Base-by-base conservation (phyloP, 2,329 filamentous ascomycete species). In the Neonectria faginata region DNA sequence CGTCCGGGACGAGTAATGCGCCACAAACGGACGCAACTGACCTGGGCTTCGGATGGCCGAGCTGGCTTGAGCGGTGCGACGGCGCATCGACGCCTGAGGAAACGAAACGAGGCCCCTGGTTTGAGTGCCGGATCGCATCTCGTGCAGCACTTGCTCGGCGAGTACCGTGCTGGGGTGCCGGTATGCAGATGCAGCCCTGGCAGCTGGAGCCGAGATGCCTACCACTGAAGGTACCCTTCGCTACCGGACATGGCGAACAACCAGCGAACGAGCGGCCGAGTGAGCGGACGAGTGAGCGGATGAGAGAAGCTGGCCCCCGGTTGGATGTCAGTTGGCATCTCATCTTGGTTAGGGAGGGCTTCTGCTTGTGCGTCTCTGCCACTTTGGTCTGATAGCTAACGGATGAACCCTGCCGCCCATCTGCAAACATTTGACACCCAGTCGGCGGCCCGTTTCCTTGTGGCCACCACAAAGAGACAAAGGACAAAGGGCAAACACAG, bases 81-180 rank as follows among this genome's bases (percentile, higher is more conserved):
- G 71, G 61, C 62, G 62, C 68, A 66, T 50, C 41, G 57, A 53
- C 57, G 48, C 62, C 57, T 51, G 57, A 68, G 41, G 61, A 54
- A 67, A 50, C 54, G 58, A 62, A 55, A 62, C 55, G 60, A 65
- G 57, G 60, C 64, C 67, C 66, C 67, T 68, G 67, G 65, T 48
- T 67, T 61, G 60, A 60, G 57, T 70, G 64, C 70, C 65, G 65
- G 62, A 73, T 73, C 68, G 64, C 62, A 69, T 73, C 68, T 71
- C 66, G 70, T 71, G 64, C 67, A 67, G 68, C 56, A 60, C 56
- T 56, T 55, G 54, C 57, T 72, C 62, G 68, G 68, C 64, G 68
- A 67, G 68, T 69, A 69, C 70, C 70, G 71, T 65, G 51, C 62
- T 59, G 50, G 69, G 59, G 64, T 65, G 57, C 41, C 58, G 58